Conservation (phyloP, 306 rosid species). For the Cucurbita ficifolia region DNA sequence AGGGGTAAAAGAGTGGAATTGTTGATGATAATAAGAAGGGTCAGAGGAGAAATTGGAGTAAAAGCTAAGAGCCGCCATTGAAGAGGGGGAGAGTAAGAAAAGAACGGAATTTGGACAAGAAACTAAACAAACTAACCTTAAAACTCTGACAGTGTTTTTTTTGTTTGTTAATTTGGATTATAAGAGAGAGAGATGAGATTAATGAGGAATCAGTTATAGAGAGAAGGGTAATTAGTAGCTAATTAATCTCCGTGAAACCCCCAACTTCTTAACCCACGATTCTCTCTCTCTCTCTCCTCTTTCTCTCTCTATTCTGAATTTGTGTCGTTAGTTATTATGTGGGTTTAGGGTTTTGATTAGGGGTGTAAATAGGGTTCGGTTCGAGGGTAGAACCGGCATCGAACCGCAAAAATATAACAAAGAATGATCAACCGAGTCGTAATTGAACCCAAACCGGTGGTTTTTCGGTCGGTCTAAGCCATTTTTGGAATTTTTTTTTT, state of each 20-base stretch:
- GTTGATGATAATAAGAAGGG: background rate
- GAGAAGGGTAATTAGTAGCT: background rate
- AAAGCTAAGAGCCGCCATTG: conserved; percentile 5
- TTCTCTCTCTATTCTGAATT: background rate
- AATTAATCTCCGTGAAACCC: conserved; percentile 5
- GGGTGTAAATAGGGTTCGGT: too few species aligned
- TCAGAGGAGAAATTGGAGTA: background rate
- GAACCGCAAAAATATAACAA: too few species aligned
- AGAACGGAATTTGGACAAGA: background rate
- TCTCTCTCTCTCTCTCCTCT: background rate
- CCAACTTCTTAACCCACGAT: conserved; percentile 7
- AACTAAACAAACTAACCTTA: background rate
- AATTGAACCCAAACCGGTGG: too few species aligned
- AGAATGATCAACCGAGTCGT: too few species aligned
- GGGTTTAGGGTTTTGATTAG: background rate
- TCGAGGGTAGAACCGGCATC: too few species aligned
- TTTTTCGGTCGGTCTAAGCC: too few species aligned
- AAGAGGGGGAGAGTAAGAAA: background rate
- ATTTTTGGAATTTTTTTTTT: too few species aligned
- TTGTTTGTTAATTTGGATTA: background rate
- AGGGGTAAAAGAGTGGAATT: background rate
- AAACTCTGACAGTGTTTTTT: too few species aligned
- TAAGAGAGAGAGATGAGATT: background rate
- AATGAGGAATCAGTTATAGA: background rate
- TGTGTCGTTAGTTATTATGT: background rate